phyloP scores from a whole-genome alignment of 2,329 filamentous ascomycete species.

The Trichoderma afroharzianum region DNA sequence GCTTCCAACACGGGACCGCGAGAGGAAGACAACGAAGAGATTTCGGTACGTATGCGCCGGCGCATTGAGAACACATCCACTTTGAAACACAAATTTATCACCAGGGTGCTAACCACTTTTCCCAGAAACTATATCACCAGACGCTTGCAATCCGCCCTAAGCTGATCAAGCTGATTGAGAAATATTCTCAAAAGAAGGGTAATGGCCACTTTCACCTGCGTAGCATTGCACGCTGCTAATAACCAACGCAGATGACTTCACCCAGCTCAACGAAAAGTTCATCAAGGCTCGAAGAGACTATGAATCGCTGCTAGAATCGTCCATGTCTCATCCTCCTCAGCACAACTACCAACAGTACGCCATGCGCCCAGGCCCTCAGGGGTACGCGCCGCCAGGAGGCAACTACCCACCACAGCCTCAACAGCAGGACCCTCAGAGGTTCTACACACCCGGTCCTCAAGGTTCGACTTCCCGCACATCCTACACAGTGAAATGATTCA shows the following conservation, averaged over 20 bases:
- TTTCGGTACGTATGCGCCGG: conserved; percentile 58
- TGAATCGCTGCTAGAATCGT: conserved; percentile 89
- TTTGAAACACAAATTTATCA: neutral
- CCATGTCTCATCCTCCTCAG: conserved; percentile 90
- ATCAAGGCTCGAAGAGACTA: conserved; percentile 98
- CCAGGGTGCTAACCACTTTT: conserved; percentile 30
- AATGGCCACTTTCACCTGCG: conserved; percentile 19
- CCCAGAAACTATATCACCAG: conserved; percentile 77
- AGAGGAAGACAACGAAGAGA: conserved; percentile 94
- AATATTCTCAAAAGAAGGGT: conserved; percentile 99
- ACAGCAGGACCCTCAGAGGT: conserved; percentile 62
- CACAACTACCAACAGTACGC: conserved; percentile 69
- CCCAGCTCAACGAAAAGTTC: conserved; percentile 97
- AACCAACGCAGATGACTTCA: conserved; percentile 76
- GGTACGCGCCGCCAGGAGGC: conserved; percentile 37
- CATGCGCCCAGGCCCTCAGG: conserved; percentile 49
- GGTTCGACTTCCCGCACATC: neutral
- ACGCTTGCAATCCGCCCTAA: conserved; percentile 93
- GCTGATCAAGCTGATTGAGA: conserved; percentile 95
- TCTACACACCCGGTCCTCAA: conserved; percentile 50
- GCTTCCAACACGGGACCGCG: conserved; percentile 76
- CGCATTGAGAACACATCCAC: neutral
- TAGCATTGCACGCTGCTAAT: neutral
- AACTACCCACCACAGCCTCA: conserved; percentile 33
- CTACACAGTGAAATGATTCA: neutral